Evolutionary conservation across 2,329 filamentous ascomycete species (phyloP).

Genomic region (Calonectria ilicicola): DNA sequence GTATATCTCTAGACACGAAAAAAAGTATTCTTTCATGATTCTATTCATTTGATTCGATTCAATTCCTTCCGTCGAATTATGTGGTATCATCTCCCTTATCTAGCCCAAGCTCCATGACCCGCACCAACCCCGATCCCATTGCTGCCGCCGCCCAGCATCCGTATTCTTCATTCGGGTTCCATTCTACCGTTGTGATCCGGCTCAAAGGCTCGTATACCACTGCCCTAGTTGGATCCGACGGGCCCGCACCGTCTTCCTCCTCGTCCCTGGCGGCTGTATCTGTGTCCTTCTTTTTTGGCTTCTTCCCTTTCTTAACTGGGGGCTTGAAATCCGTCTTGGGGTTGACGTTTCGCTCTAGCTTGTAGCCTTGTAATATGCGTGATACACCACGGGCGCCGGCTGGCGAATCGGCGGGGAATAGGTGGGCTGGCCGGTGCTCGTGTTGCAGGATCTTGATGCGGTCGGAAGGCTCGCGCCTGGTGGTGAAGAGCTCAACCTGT

Average conservation of each 20-base stretch:
- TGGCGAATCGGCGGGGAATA: conserved; percentile 45
- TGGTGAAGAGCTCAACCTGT: conserved; percentile 51
- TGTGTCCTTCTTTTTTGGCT: conserved; percentile 51
- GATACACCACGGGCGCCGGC: conserved; percentile 57
- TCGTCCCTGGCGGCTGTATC: conserved; percentile 47
- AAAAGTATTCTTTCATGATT: neutral
- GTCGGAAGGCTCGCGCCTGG: conserved; percentile 47
- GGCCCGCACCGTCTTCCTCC: conserved; percentile 47
- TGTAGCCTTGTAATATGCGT: conserved; percentile 65
- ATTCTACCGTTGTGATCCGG: conserved; percentile 71
- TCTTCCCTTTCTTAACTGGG: conserved; percentile 51
- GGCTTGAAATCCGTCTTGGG: conserved; percentile 55
- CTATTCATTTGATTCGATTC: no score
- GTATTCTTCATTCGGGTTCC: conserved; percentile 76
- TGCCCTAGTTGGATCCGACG: conserved; percentile 55
- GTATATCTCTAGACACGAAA: neutral
- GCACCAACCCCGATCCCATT: conserved; percentile 74
- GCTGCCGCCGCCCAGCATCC: conserved; percentile 76
- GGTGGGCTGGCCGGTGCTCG: conserved; percentile 58
- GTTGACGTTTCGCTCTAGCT: conserved; percentile 62
- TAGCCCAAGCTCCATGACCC: conserved; percentile 74
- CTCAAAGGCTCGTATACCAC: conserved; percentile 73
- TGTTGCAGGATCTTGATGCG: conserved; percentile 62
- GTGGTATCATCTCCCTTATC: conserved; percentile 44
- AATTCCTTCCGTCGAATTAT: conserved; percentile 3